Evolutionary conservation across 1,139 yeast genomes (phyloP).

Genomic region (Debaryomyces robertsiae): DNA sequence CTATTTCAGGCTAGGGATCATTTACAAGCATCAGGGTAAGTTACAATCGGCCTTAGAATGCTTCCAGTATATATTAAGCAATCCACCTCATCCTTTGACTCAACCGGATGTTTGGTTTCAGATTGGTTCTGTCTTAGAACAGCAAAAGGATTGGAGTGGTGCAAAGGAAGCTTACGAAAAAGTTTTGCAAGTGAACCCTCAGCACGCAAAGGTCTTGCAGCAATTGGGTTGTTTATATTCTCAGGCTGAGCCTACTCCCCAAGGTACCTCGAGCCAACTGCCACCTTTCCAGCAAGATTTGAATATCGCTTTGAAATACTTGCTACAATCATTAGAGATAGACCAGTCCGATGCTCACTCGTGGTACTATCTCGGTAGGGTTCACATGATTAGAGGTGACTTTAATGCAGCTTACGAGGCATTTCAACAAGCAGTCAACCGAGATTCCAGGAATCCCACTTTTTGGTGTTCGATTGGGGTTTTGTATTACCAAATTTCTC

Average conservation of each 20-base stretch:
- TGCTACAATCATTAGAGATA: constrained; percentile 84
- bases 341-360: constrained; percentile 92
- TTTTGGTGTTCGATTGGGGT: constrained; percentile 99
- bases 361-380: constrained; percentile 95
- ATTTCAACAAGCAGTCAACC: constrained; percentile 96
- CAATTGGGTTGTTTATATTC: constrained; percentile 95
- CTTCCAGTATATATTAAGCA: constrained; percentile 83
- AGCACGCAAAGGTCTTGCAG: constrained; percentile 93
- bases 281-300: constrained; percentile 62
- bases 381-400: constrained; percentile 94
- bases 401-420: constrained; percentile 97
- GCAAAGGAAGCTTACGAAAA: constrained; percentile 96
- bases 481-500: constrained; percentile 90
- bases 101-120: constrained; percentile 99
- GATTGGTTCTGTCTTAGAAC: constrained; percentile 93
- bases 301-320: constrained; percentile 76
- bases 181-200: constrained; percentile 85
- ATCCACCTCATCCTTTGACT: constrained; percentile 94
- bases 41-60: constrained; percentile 87
- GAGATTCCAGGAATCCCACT: constrained; percentile 95
- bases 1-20: constrained; percentile 94
- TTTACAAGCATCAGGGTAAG: constrained; percentile 92
- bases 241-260: constrained; percentile 56
- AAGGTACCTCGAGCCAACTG: constrained; percentile 25
- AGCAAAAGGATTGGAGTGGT: constrained; percentile 85